Percentiles rank a stretch among this genome's conserved stretches.
Evolutionary conservation across 2,329 filamentous ascomycete genomes (phyloP).

Genomic region (Coniosporium tulheliwenetii): DNA sequence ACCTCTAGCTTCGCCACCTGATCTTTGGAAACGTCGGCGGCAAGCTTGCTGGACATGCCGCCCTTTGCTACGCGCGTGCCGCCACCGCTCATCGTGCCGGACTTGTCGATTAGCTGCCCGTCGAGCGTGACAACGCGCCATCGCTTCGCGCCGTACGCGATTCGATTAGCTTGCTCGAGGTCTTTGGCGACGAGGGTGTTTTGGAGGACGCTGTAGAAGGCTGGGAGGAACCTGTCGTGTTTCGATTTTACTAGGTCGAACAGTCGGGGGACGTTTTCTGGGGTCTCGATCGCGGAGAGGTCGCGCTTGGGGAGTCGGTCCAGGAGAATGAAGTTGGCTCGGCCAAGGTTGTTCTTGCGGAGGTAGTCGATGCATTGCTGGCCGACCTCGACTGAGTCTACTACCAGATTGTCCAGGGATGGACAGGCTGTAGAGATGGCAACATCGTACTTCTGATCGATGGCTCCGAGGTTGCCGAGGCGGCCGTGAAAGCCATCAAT

Average conservation of each 20-base stretch:
- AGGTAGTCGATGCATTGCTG: slow-evolving; percentile 98
- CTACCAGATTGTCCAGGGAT: slow-evolving; percentile 87
- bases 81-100: slow-evolving; percentile 96
- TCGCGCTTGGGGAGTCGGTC: slow-evolving; percentile 73
- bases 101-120: slow-evolving; percentile 92
- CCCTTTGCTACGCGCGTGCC: slow-evolving; percentile 81
- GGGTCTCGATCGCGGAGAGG: slow-evolving; percentile 66
- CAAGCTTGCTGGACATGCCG: slow-evolving; percentile 90
- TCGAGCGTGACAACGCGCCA: slow-evolving; percentile 96
- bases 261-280: slow-evolving; percentile 78
- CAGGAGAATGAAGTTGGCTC: slow-evolving; percentile 92
- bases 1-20: slow-evolving; percentile 76
- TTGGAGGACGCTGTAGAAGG: slow-evolving; percentile 90
- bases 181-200: slow-evolving; percentile 90
- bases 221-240: slow-evolving; percentile 70
- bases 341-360: slow-evolving; percentile 89
- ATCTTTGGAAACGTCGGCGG: slow-evolving; percentile 74
- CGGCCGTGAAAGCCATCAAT: slow-evolving; percentile 96
- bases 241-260: slow-evolving; percentile 89
- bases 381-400: slow-evolving; percentile 86
- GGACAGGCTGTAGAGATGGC: slow-evolving; percentile 96
- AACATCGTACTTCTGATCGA: slow-evolving; percentile 87
- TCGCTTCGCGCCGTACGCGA: slow-evolving; percentile 82
- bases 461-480: slow-evolving; percentile 83
- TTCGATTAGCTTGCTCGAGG: slow-evolving; percentile 88